Percentiles rank a stretch among this genome's conserved stretches.
phyloP scores from a whole-genome alignment of 768 basidiomycete genomes.

The Trametes villosa region DNA sequence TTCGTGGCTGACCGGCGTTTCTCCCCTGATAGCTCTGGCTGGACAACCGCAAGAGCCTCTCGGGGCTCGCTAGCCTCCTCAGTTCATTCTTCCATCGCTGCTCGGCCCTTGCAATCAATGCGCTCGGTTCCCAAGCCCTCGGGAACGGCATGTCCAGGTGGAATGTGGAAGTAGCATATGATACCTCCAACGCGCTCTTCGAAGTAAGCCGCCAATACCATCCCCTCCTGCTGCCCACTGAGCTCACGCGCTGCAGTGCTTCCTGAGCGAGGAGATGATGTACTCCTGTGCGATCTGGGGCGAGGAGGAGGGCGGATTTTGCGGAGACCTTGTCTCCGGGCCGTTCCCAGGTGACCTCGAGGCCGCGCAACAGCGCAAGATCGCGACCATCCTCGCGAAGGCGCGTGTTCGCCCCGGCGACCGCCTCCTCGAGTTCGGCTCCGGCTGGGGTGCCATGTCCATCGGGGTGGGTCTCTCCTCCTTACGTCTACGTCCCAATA shows the following conservation, averaged over 20 bases:
- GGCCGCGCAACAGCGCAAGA: constrained; percentile 47
- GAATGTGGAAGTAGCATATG: constrained; percentile 77
- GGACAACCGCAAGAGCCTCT: constrained; percentile 27
- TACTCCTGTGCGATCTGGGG: constrained; percentile 86
- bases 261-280: constrained; percentile 88
- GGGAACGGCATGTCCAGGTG: constrained; percentile 69
- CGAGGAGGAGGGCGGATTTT: constrained; percentile 73
- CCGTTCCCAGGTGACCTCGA: constrained; percentile 39
- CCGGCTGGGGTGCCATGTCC: constrained; percentile 53
- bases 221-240: no score
- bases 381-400: constrained; percentile 45
- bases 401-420: constrained; percentile 47
- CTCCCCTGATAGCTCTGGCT: constrained; percentile 29
- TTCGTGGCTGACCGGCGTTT: neutral
- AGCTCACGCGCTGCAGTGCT: constrained; percentile 47
- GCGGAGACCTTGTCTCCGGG: constrained; percentile 54
- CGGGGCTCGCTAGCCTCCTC: constrained; percentile 21
- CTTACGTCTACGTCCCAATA: neutral
- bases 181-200: constrained; percentile 86
- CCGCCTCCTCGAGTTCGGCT: constrained; percentile 52
- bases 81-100: constrained; percentile 19
- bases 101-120: constrained; percentile 47
- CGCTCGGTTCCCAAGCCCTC: constrained; percentile 68
- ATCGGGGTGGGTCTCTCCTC: constrained; percentile 32
- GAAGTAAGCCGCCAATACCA: constrained; percentile 44